Evolutionary conservation across 139 green algal genomes (phyloP), one percentile per base, ranked within the genome.

Genomic region (Chlamydomonas schloesseri): DNA sequence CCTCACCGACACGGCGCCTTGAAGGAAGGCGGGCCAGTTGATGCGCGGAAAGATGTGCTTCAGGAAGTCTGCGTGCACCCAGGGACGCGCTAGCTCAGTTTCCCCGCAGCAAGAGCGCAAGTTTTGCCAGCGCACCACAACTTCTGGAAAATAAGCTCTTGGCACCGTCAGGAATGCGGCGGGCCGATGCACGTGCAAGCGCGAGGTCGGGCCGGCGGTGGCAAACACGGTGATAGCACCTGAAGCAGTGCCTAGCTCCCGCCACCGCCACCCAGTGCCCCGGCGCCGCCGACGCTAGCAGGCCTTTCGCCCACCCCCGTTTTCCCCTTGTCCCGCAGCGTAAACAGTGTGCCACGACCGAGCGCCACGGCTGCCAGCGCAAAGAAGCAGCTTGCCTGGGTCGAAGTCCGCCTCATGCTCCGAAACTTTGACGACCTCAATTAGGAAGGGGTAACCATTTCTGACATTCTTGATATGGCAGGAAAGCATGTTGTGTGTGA

Each of bases 401-500:
- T 98, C 94, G 81, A 96, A 99, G 81, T 99, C 97, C 34, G 92
- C 93, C 70, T 98, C 96, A 57, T 89, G 71, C 31, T 90, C 89
- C 82, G 96, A 94, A 8, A 97, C 84, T 71, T 96, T 88, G 8
- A 50, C 87, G 3, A 94, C 96, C 76, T 99, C 95, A 37, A 99
- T 98, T 9, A 96, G 93, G 21, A 99, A 93, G 0, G 97, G 97
- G 79, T 97, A 99, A 3, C 96, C 95, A 46, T 99, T 98, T 60
- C 94, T 95, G 8, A 99, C 95, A 24, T 96, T 95, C 85, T 98
- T 98, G 67, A 99, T 98, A 88, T 99, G 96, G 88, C 96, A 99
- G 15, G 94, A 88, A 47, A 99, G 95, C 93, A 99, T 98, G 91
- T 99, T 99, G 88, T 99, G 98, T 36, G 96, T 98, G 2, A 99